Evolutionary conservation across 1,139 yeast genomes (phyloP).

Genomic region (Zygoascus hellenicus): DNA sequence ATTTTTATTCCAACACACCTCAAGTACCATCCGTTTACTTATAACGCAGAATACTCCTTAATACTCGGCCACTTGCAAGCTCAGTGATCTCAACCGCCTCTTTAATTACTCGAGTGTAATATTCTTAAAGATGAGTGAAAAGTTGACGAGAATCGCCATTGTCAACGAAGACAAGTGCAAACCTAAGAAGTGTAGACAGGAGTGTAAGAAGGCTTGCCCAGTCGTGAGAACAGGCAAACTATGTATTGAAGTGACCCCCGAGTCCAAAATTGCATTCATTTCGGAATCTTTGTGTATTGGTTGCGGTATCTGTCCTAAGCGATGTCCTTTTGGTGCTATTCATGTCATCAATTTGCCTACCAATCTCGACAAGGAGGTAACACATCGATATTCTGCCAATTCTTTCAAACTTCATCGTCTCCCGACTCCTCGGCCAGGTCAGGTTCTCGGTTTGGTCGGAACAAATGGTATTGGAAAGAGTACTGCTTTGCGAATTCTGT

Average conservation of each 20-base stretch:
- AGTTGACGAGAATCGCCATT: conserved; percentile 59
- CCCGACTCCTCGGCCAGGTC: conserved; percentile 99
- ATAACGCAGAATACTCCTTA: too few relatives aligned
- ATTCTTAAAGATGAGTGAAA: conserved; percentile 12
- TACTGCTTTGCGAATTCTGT: conserved; percentile 93
- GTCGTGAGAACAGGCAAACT: conserved; percentile 96
- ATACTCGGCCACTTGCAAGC: too few relatives aligned
- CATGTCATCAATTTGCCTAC: conserved; percentile 94
- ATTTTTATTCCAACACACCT: too few relatives aligned
- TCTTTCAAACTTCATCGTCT: conserved; percentile 94
- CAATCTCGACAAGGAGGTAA: conserved; percentile 82
- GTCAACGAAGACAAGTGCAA: conserved; percentile 91
- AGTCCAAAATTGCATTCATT: conserved; percentile 86
- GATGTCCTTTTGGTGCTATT: conserved; percentile 97
- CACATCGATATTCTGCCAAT: conserved; percentile 96
- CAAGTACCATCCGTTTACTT: too few relatives aligned
- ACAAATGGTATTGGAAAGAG: conserved; percentile 99
- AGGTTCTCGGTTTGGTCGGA: conserved; percentile 94
- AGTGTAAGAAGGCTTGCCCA: conserved; percentile 94
- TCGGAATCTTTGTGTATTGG: conserved; percentile 97
- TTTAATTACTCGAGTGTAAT: too few relatives aligned
- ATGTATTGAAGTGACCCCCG: conserved; percentile 93
- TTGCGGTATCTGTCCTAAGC: conserved; percentile 98
- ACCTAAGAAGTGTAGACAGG: conserved; percentile 97
- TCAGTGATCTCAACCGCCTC: too few relatives aligned